Evolutionary conservation across 163 green algal species (phyloP), one percentile per base, ranked within the genome.

Genomic region (Coccomyxa subellipsoidea): DNA sequence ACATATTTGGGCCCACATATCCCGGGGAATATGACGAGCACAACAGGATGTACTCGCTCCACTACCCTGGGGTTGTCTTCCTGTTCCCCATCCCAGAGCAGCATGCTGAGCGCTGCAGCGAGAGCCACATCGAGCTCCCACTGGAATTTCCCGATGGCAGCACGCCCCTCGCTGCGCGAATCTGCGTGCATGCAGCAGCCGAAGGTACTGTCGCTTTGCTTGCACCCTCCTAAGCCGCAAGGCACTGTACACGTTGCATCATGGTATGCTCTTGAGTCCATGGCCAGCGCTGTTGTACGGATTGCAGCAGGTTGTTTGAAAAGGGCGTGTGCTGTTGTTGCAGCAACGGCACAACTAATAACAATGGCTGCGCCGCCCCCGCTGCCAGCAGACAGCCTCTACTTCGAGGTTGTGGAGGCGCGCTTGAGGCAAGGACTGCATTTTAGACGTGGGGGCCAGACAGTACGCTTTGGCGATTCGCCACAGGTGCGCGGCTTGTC

Each of bases 1-100:
- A 90, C 12, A 47, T 85, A 7, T 77, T 87, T 38, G 90, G 90
- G 0, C 90, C 87, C 12, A 94, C 90, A 0, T 93, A 87, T 77
- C 88, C 88, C n/a, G 82, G 88, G 54, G 27, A 69, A 25, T 82
- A 47, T 77, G 84, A 91, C 39, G 4, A 70, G 7, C 21, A 35
- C 0, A 70, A 4, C 8, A 71, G 40, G 36, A 29, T 69, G 8
- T 92, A 89, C 59, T 78, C 82, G 0, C 79, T 93, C 35, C 79
- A 86, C 66, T 93, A 93, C 77, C 89, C 89, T 0, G 89, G 92
- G 23, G 31, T 88, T 36, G 25, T 78, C 77, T 85, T 88, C 73
- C 40, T 85, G 32, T 90, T 88, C 80, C 83, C 87, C 8, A 72
- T 86, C 54, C 59, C 80, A 37, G 66, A 76, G 23, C 86, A 89